A percentile compares a stretch with the other conserved stretches of the same genome.
These are phyloP conservation scores for Pythium vanterpoolii DNA, from an alignment of 352 stramenopile genomes.

Conservation along the genomic window DNA sequence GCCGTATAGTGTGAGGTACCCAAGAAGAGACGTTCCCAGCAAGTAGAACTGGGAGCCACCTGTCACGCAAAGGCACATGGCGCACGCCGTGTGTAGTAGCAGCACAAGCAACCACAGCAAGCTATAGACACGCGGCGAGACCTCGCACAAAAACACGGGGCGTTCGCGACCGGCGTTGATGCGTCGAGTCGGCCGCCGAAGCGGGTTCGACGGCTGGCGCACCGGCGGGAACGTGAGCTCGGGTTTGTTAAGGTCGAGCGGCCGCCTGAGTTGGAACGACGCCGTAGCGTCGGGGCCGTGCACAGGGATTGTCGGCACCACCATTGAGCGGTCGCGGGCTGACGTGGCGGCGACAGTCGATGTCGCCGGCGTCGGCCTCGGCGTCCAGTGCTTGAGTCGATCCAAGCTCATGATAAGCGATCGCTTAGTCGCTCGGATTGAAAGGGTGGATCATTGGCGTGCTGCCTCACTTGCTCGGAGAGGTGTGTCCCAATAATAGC, in stretches of 20 bases:
- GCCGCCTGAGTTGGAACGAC: not conserved
- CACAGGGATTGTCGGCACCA: not conserved
- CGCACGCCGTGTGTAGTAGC: conserved; percentile 13
- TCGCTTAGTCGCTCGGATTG: no score
- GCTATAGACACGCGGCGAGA: conserved; percentile 1
- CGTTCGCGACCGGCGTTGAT: not conserved
- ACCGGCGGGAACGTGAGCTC: conserved; percentile 19
- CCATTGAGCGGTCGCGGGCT: not conserved
- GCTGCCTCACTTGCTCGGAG: not conserved
- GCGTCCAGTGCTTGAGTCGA: conserved; percentile 5
- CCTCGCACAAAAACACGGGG: conserved; percentile 6
- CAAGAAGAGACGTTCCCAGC: conserved; percentile 14
- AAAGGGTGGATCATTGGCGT: not conserved
- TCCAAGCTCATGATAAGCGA: conserved; percentile 7
- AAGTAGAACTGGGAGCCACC: conserved; percentile 18
- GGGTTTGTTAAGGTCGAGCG: conserved; percentile 16
- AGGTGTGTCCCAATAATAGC: no score
- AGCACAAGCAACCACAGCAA: conserved; percentile 14
- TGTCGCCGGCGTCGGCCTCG: not conserved
- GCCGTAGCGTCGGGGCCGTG: not conserved
- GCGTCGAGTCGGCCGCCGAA: conserved; percentile 13
- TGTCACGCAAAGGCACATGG: conserved; percentile 1
- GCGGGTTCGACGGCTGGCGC: not conserved
- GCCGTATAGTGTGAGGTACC: conserved; percentile 23
- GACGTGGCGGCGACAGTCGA: not conserved